phyloP scores from a whole-genome alignment of 176 grass and related monocot species.

The barley (Hordeum vulgare) region DNA sequence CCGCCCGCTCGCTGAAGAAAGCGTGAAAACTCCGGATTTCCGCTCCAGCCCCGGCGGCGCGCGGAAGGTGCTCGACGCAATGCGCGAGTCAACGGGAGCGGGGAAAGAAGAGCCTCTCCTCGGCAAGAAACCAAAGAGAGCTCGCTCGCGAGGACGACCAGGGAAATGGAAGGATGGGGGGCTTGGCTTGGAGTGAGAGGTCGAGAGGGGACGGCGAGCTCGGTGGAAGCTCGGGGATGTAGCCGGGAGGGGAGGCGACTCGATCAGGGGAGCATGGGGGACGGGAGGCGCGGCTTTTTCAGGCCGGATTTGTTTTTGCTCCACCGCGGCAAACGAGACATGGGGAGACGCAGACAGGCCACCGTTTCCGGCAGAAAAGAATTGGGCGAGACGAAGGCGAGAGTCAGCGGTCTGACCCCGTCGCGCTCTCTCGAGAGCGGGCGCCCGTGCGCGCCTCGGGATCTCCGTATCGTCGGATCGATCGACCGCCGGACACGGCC shows the following conservation, averaged over 20 bases:
- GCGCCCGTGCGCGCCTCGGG: not conserved
- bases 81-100: slow-evolving; percentile 14
- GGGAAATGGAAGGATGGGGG: not conserved
- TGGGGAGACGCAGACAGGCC: not conserved
- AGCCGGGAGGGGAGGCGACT: not conserved
- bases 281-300: not conserved
- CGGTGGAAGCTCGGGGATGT: not conserved
- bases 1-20: not conserved
- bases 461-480: not conserved
- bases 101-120: not conserved
- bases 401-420: slow-evolving; percentile 39
- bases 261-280: not conserved
- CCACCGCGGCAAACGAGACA: slow-evolving; percentile 15
- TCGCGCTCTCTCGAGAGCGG: not conserved
- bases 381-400: not conserved
- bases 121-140: not conserved
- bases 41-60: not conserved
- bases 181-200: not conserved
- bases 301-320: not conserved
- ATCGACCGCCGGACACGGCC: slow-evolving; percentile 15
- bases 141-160: not conserved
- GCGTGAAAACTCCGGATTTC: not conserved
- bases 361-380: not conserved
- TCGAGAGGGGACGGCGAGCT: not conserved
- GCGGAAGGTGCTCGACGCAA: slow-evolving; percentile 30